Percentiles rank a stretch among this genome's conserved stretches.
These are phyloP conservation scores for Dendrobium officinale DNA, from an alignment of 106 monocot species.

Conservation along the genomic window DNA sequence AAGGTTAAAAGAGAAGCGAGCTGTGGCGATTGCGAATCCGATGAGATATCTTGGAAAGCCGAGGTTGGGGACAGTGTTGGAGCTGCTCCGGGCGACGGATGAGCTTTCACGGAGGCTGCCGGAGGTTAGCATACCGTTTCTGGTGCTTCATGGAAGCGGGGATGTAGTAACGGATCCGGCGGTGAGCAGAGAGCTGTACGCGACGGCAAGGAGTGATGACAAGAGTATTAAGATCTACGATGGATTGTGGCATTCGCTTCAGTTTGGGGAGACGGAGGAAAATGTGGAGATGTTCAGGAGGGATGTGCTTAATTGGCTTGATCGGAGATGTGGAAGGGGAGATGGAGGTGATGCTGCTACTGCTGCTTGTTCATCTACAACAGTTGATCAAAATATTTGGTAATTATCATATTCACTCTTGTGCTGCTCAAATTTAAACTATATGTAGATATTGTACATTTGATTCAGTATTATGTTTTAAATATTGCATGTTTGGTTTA, in stretches of 20 bases:
- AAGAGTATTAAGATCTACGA: conserved; percentile 82
- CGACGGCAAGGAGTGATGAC: conserved; percentile 51
- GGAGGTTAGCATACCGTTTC: conserved; percentile 63
- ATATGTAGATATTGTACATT: no score
- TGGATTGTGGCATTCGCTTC: conserved; percentile 82
- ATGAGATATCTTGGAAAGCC: conserved; percentile 65
- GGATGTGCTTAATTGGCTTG: conserved; percentile 69
- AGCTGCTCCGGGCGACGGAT: conserved; percentile 70
- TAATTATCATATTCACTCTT: not conserved
- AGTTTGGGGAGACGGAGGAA: conserved; percentile 78
- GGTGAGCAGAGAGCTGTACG: conserved; percentile 63
- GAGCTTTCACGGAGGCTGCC: conserved; percentile 33
- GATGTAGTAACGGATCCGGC: conserved; percentile 83
- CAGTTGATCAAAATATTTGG: not conserved
- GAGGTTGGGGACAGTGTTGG: conserved; percentile 77
- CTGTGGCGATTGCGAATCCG: conserved; percentile 57
- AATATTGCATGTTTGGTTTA: no score
- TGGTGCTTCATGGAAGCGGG: conserved; percentile 74
- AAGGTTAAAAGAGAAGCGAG: conserved; percentile 60
- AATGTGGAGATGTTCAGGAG: conserved; percentile 44
- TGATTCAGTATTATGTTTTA: no score
- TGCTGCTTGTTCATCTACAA: not conserved
- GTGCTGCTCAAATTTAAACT: no score
- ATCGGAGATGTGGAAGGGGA: not conserved
- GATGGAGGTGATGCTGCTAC: not conserved